Conservation (phyloP, 2,329 filamentous ascomycete species). For the Talaromyces verruculosus region DNA sequence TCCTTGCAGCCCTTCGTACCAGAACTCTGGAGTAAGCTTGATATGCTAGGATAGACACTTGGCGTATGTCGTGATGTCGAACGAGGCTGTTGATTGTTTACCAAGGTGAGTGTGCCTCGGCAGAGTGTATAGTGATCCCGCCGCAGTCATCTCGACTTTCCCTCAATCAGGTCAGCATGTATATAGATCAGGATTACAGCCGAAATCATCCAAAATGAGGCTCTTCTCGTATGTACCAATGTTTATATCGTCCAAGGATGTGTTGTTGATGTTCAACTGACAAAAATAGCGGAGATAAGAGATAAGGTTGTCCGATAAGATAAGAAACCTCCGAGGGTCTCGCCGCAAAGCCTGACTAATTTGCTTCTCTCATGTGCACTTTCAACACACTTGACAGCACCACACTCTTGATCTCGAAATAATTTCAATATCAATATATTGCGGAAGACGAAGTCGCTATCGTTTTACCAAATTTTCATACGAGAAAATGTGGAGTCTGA, state of each 20-base stretch:
- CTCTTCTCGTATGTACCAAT: not conserved
- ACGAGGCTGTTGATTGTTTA: not conserved
- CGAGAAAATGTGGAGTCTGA: constrained; percentile 13
- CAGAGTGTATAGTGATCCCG: not conserved
- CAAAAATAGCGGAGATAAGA: not conserved
- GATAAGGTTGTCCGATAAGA: not conserved
- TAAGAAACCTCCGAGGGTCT: not conserved
- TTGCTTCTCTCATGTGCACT: not conserved
- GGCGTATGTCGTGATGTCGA: not conserved
- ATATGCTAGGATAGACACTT: not conserved
- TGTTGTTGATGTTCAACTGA: not conserved
- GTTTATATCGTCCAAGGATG: not conserved
- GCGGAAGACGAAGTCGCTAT: not conserved
- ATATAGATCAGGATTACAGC: not conserved
- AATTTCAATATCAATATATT: not conserved
- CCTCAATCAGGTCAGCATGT: not conserved
- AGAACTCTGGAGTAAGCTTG: not conserved
- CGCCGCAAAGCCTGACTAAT: constrained; percentile 4
- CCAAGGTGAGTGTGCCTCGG: not conserved
- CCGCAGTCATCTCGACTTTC: not conserved
- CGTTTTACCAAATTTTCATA: not conserved
- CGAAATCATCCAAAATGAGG: not conserved
- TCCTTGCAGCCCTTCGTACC: not conserved
- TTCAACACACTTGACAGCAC: not conserved
- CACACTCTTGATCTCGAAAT: not conserved